Percentiles rank a stretch among this genome's conserved stretches.
phyloP scores from a whole-genome alignment of 1,284 basidiomycete species.

The Leccinum angustisporum region DNA sequence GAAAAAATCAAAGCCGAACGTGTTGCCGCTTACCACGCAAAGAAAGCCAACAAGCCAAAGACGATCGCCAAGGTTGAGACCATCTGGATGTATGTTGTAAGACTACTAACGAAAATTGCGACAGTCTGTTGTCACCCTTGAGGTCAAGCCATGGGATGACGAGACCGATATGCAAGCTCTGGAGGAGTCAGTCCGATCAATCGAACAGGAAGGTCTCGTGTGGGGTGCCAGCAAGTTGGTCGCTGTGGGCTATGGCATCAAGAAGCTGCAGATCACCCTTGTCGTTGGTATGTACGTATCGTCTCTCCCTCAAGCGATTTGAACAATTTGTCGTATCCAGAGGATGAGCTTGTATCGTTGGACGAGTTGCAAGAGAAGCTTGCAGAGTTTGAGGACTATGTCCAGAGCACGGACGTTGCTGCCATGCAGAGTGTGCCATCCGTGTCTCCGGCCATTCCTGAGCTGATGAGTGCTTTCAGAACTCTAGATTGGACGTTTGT shows the following conservation, averaged over 20 bases:
- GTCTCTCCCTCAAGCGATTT: not conserved
- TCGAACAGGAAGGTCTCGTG: constrained; percentile 89
- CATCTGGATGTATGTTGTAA: not conserved
- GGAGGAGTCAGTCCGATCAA: constrained; percentile 82
- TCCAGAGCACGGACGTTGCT: constrained; percentile 91
- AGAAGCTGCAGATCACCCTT: constrained; percentile 90
- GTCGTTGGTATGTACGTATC: constrained; percentile 77
- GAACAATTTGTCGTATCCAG: constrained; percentile 40
- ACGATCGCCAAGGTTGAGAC: constrained; percentile 79
- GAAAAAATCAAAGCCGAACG: constrained; percentile 95
- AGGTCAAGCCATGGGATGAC: constrained; percentile 99
- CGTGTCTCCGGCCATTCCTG: not conserved
- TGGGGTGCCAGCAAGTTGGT: constrained; percentile 95
- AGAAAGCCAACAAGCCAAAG: constrained; percentile 93
- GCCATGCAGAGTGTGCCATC: constrained; percentile 81
- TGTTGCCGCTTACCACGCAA: constrained; percentile 90
- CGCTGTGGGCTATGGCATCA: constrained; percentile 91
- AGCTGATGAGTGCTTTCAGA: constrained; percentile 21
- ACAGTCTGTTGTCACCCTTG: constrained; percentile 92
- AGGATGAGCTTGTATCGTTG: constrained; percentile 93
- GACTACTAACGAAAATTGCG: constrained; percentile 14
- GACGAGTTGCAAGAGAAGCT: constrained; percentile 95
- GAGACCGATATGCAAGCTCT: constrained; percentile 95
- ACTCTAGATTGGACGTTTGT: constrained; percentile 15
- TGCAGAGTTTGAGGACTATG: constrained; percentile 88